Evolutionary conservation across 169 alveolate genomes (phyloP).

Genomic region (Cryptosporidium xiaoi): DNA sequence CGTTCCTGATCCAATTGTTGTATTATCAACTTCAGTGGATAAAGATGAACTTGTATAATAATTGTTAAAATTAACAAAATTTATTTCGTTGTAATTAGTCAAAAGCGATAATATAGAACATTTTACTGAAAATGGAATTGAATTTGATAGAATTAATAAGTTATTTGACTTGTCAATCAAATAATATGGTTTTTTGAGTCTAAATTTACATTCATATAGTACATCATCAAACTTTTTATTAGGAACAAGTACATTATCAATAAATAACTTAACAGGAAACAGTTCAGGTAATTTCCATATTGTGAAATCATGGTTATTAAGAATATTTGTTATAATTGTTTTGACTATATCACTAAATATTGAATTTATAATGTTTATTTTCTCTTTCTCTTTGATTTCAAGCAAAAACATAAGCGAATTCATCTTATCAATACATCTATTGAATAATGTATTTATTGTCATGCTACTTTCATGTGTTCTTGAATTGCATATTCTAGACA

Average conservation of each 20-base stretch:
- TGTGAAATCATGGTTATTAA: slow-evolving; percentile 40
- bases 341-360: slow-evolving; percentile 63
- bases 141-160: slow-evolving; percentile 29
- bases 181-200: slow-evolving; percentile 34
- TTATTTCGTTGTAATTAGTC: neutral
- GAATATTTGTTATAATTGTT: slow-evolving; percentile 42
- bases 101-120: slow-evolving; percentile 36
- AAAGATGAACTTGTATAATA: no score
- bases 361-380: slow-evolving; percentile 45
- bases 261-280: slow-evolving; percentile 36
- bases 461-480: slow-evolving; percentile 52
- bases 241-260: neutral
- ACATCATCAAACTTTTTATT: slow-evolving; percentile 29
- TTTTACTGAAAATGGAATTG: slow-evolving; percentile 49
- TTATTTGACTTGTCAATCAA: slow-evolving; percentile 61
- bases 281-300: slow-evolving; percentile 31
- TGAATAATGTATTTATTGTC: slow-evolving; percentile 53
- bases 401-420: slow-evolving; percentile 32
- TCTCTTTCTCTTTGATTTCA: slow-evolving; percentile 50
- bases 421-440: slow-evolving; percentile 34
- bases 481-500: slow-evolving; percentile 59
- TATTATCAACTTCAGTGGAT: no score
- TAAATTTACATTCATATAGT: slow-evolving; percentile 27
- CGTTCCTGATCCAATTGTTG: neutral
- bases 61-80: neutral